These are phyloP conservation scores for Penicillium janthinellum DNA, from an alignment of 2,329 filamentous ascomycete genomes.

Conservation along the genomic window DNA sequence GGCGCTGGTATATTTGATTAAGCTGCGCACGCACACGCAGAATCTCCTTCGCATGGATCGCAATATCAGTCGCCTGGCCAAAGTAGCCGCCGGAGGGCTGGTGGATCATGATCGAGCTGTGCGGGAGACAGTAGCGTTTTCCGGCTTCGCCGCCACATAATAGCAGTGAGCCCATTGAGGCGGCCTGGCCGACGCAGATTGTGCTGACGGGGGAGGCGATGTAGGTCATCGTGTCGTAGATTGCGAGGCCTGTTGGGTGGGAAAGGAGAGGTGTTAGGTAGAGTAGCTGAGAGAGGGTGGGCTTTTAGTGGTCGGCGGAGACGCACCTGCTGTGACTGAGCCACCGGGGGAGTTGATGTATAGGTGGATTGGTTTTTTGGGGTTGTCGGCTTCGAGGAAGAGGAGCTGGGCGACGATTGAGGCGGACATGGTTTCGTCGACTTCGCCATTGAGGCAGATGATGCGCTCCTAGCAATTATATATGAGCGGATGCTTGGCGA, in stretches of 20 bases:
- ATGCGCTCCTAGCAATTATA: conserved; percentile 75
- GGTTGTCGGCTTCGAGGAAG: conserved; percentile 96
- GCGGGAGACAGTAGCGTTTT: conserved; percentile 86
- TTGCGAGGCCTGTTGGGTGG: conserved; percentile 59
- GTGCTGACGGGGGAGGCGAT: conserved; percentile 91
- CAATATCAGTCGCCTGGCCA: conserved; percentile 75
- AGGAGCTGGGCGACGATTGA: conserved; percentile 93
- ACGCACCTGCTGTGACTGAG: conserved; percentile 75
- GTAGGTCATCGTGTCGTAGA: conserved; percentile 99
- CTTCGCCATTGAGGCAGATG: conserved; percentile 86
- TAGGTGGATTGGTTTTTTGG: conserved; percentile 91
- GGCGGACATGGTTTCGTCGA: conserved; percentile 89
- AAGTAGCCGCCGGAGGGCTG: conserved; percentile 79
- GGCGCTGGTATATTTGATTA: conserved; percentile 84
- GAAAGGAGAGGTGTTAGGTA: neutral
- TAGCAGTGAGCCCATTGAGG: conserved; percentile 89
- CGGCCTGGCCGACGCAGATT: conserved; percentile 91
- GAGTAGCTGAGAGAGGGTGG: neutral
- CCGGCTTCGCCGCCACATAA: conserved; percentile 83
- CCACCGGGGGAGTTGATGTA: conserved; percentile 98
- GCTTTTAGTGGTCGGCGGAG: neutral
- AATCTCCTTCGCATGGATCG: conserved; percentile 97
- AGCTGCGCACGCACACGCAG: conserved; percentile 79
- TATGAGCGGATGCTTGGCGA: conserved; percentile 25
- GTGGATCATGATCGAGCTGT: conserved; percentile 95